Percentiles rank a stretch among this genome's conserved stretches.
Conservation (phyloP, 768 basidiomycete genomes). For the Termitomyces sp. region DNA sequence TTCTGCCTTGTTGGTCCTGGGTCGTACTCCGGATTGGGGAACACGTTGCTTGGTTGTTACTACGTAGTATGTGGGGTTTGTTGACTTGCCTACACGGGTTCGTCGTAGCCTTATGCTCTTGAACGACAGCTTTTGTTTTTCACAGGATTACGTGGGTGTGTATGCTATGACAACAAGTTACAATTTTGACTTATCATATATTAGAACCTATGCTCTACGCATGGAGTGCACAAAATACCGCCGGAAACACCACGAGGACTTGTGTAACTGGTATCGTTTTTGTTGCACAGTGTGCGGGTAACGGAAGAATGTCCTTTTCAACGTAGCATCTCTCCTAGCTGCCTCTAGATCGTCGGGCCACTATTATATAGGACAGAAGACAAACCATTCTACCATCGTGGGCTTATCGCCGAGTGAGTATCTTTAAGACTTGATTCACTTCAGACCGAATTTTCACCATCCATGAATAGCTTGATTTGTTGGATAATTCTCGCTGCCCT, state of each 20-base stretch:
- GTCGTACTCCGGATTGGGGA: slow-evolving; percentile 25
- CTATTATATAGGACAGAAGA: slow-evolving; percentile 33
- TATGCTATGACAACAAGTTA: not conserved
- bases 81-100: not conserved
- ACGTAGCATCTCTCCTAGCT: not conserved
- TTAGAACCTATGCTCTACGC: slow-evolving; percentile 37
- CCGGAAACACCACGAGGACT: slow-evolving; percentile 39
- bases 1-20: slow-evolving; percentile 27
- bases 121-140: slow-evolving; percentile 28
- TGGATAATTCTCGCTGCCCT: slow-evolving; percentile 33
- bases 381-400: slow-evolving; percentile 34
- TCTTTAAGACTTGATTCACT: not conserved
- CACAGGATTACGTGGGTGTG: slow-evolving; percentile 27
- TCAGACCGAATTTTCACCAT: not conserved
- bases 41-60: slow-evolving; percentile 32
- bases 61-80: slow-evolving; percentile 29
- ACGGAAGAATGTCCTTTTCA: slow-evolving; percentile 18
- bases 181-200: not conserved
- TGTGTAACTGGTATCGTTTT: slow-evolving; percentile 41
- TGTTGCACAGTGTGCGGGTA: slow-evolving; percentile 42
- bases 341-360: slow-evolving; percentile 29
- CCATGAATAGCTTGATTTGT: slow-evolving; percentile 27
- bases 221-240: slow-evolving; percentile 38
- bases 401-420: slow-evolving; percentile 32
- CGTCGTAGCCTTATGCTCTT: not conserved